These are phyloP conservation scores for Colletotrichum destructivum DNA, from an alignment of 2,329 filamentous ascomycete species.

Conservation along the genomic window DNA sequence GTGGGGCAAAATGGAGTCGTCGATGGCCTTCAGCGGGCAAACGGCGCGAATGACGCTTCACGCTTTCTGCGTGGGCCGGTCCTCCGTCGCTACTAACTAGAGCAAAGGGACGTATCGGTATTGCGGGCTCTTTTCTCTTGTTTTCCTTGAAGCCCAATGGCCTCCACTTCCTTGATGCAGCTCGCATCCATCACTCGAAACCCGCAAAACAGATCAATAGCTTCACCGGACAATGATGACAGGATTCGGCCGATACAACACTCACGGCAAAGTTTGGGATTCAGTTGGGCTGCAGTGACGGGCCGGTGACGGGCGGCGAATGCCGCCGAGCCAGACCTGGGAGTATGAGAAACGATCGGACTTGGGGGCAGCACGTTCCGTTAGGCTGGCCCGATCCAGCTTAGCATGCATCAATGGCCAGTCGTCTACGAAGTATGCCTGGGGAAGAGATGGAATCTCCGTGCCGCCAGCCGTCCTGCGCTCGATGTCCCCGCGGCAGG, in stretches of 20 bases:
- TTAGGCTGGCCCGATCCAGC: conserved; percentile 14
- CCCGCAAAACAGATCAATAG: not conserved
- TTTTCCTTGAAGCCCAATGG: conserved; percentile 21
- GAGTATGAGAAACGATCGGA: conserved; percentile 27
- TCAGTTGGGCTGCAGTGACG: conserved; percentile 22
- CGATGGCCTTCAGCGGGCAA: conserved; percentile 24
- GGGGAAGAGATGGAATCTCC: conserved; percentile 26
- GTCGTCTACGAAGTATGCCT: not conserved
- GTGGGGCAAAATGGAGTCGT: conserved; percentile 30
- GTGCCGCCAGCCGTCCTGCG: conserved; percentile 26
- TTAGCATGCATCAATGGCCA: conserved; percentile 12
- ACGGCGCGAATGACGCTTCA: conserved; percentile 29
- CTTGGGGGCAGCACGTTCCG: conserved; percentile 22
- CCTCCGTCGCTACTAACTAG: not conserved
- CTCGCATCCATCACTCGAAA: conserved; percentile 23
- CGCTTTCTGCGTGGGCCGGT: conserved; percentile 9
- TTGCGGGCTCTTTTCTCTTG: not conserved
- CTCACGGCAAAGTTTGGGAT: not conserved
- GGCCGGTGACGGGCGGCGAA: conserved; percentile 13
- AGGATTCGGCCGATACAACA: conserved; percentile 9
- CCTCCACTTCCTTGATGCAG: conserved; percentile 29
- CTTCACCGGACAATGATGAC: not conserved
- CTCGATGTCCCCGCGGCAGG: not conserved
- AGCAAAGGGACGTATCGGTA: no score
- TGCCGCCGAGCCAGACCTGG: conserved; percentile 17